phyloP scores from a whole-genome alignment of 352 stramenopile genomes.

The Phytophthora citrophthora region DNA sequence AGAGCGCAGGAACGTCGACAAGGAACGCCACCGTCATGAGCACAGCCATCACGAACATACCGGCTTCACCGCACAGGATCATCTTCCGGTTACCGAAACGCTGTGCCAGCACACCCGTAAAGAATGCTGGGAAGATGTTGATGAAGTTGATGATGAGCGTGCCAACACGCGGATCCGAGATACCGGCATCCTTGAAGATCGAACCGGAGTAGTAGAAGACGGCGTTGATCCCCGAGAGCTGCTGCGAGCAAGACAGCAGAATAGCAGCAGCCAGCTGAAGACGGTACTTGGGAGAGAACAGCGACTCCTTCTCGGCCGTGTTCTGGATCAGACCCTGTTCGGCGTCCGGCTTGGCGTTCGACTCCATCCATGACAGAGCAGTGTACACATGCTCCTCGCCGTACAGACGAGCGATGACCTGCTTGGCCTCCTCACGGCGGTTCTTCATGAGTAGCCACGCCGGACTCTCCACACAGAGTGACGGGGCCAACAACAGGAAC shows the following conservation, averaged over 20 bases:
- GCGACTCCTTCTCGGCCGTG: constrained; percentile 24
- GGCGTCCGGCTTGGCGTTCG: constrained; percentile 20
- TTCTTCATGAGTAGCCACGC: constrained; percentile 29
- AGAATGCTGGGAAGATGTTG: constrained; percentile 23
- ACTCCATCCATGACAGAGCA: constrained; percentile 30
- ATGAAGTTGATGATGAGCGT: constrained; percentile 26
- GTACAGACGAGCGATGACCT: constrained; percentile 33
- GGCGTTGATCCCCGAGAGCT: constrained; percentile 61
- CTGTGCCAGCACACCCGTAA: constrained; percentile 39
- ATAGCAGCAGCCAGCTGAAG: constrained; percentile 46
- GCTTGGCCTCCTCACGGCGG: constrained; percentile 8
- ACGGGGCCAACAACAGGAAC: constrained; percentile 44
- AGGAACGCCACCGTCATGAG: constrained; percentile 36
- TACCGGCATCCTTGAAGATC: constrained; percentile 21
- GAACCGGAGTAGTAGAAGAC: constrained; percentile 23
- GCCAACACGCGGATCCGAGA: constrained; percentile 14
- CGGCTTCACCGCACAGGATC: constrained; percentile 41
- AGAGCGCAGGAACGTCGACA: constrained; percentile 24
- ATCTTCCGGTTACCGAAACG: constrained; percentile 54
- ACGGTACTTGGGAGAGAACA: constrained; percentile 34
- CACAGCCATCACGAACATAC: constrained; percentile 32
- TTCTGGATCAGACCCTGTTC: constrained; percentile 20
- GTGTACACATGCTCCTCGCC: constrained; percentile 30
- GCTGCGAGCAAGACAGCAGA: constrained; percentile 42
- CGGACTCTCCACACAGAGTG: constrained; percentile 51